Evolutionary conservation across 73 alveolate genomes (phyloP).

Genomic region (Strombidium stylifer): DNA sequence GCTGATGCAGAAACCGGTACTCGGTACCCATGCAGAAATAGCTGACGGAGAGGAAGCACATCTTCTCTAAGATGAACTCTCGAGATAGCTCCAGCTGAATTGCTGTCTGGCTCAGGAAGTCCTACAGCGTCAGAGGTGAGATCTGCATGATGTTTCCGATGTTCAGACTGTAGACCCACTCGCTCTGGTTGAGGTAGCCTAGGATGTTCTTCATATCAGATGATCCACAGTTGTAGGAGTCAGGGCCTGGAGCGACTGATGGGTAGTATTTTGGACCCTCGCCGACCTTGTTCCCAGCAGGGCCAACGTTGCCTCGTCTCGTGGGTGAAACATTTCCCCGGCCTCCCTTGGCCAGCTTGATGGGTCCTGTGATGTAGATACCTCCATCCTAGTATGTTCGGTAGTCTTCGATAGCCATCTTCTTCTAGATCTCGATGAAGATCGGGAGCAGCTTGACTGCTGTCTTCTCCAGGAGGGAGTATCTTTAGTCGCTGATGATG

Average conservation of each 20-base stretch:
- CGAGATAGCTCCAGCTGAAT: slow-evolving; percentile 50
- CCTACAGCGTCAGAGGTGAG: slow-evolving; percentile 67
- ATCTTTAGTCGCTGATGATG: neutral
- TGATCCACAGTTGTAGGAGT: neutral
- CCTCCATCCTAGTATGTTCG: neutral
- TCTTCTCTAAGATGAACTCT: slow-evolving; percentile 53
- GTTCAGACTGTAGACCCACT: slow-evolving; percentile 45
- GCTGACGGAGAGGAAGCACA: slow-evolving; percentile 72
- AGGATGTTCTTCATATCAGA: slow-evolving; percentile 50
- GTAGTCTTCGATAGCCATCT: slow-evolving; percentile 42
- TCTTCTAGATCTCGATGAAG: slow-evolving; percentile 11
- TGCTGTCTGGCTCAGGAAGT: slow-evolving; percentile 6
- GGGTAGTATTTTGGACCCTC: neutral
- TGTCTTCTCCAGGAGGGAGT: slow-evolving; percentile 38
- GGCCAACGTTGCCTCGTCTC: neutral
- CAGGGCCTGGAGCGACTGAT: no score
- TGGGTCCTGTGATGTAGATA: neutral
- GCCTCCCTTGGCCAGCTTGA: no score
- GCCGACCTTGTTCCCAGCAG: neutral
- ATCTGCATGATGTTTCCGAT: slow-evolving; percentile 54
- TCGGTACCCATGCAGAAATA: slow-evolving; percentile 92
- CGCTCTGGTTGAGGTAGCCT: slow-evolving; percentile 67
- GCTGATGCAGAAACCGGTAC: slow-evolving; percentile 72
- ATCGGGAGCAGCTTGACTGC: slow-evolving; percentile 40
- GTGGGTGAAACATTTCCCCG: neutral